These are phyloP conservation scores for Podaxis sp. DNA, from an alignment of 768 basidiomycete genomes.

Conservation along the genomic window DNA sequence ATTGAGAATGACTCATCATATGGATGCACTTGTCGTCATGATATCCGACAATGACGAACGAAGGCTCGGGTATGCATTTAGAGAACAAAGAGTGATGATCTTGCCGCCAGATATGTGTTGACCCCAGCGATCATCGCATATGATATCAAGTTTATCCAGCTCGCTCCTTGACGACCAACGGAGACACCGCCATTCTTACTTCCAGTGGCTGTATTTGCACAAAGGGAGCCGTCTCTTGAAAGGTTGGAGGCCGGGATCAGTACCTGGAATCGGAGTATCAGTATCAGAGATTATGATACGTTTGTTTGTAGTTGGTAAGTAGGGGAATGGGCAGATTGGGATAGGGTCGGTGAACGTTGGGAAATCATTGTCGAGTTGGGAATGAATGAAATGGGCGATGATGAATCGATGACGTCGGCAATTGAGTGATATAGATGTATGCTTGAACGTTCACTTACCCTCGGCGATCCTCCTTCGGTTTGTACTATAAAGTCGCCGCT, in stretches of 20 bases:
- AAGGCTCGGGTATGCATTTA: background rate
- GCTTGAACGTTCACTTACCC: conserved; percentile 24
- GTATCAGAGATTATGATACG: conserved; percentile 1
- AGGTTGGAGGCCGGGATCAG: conserved; percentile 1
- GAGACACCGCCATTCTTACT: background rate
- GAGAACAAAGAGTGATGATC: background rate
- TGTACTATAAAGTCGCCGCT: conserved; percentile 41
- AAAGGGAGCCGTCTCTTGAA: conserved; percentile 1
- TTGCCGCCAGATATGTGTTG: background rate
- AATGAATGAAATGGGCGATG: background rate
- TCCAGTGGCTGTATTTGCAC: background rate
- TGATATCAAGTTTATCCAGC: background rate
- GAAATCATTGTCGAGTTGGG: background rate
- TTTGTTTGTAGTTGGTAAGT: background rate
- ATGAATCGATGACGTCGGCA: conserved; percentile 3
- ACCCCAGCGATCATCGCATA: background rate
- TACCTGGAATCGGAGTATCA: conserved; percentile 5
- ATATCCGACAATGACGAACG: background rate
- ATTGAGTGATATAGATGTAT: background rate
- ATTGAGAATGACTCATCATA: background rate
- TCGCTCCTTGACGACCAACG: background rate
- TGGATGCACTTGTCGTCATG: background rate
- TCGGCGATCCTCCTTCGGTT: conserved; percentile 46
- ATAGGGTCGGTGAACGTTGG: background rate
- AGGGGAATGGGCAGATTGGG: background rate